Evolutionary conservation across 176 grass and related monocot genomes (phyloP).

Genomic region (Musa acuminata): DNA sequence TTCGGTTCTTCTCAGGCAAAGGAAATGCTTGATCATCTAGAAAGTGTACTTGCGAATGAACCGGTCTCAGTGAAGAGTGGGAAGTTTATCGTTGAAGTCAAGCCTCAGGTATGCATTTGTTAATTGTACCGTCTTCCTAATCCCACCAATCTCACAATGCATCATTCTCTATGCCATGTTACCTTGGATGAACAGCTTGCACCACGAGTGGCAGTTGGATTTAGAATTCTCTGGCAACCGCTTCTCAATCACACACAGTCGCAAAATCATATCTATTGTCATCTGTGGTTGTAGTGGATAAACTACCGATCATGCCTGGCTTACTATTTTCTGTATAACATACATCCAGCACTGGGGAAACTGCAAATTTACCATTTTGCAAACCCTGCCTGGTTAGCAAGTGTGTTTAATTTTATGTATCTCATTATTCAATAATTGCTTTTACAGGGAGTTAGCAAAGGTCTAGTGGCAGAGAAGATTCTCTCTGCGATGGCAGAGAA

Average conservation of each 20-base stretch:
- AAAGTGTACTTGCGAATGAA: constrained; percentile 16
- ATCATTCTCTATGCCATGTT: not conserved
- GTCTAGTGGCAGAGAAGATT: constrained; percentile 53
- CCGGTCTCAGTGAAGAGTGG: constrained; percentile 15
- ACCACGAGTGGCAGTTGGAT: not conserved
- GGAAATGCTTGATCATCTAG: constrained; percentile 18
- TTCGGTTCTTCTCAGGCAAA: constrained; percentile 8
- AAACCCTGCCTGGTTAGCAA: not conserved
- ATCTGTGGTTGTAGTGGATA: too few relatives aligned
- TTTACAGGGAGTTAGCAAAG: constrained; percentile 54
- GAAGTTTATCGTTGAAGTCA: constrained; percentile 22
- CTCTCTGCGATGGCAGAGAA: constrained; percentile 43
- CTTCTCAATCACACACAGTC: not conserved
- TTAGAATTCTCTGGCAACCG: not conserved
- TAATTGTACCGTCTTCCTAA: not conserved
- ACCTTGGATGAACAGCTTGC: not conserved
- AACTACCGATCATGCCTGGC: too few relatives aligned
- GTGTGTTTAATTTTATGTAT: not conserved
- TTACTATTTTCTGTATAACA: not conserved
- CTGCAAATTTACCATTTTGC: not conserved
- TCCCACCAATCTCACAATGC: not conserved
- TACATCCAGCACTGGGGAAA: not conserved
- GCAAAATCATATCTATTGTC: too few relatives aligned
- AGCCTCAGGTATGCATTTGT: constrained; percentile 17
- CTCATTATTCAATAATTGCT: not conserved